Percentiles rank a stretch among this genome's conserved stretches.
Evolutionary conservation across 1,139 yeast species (phyloP).

Genomic region (Meyerozyma sp.): DNA sequence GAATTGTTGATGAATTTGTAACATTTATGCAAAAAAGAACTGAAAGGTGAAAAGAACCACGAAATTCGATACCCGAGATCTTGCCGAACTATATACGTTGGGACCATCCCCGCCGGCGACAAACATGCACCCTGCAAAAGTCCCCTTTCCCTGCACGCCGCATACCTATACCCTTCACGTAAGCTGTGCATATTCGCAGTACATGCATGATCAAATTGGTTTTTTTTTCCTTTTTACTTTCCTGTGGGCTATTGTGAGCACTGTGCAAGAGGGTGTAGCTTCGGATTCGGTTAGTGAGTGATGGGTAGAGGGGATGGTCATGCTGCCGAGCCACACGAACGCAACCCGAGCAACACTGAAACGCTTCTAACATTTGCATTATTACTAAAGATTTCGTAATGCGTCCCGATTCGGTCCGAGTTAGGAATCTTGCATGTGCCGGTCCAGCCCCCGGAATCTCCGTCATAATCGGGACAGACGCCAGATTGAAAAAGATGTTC

Average conservation of each 20-base stretch:
- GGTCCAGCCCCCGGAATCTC: neutral
- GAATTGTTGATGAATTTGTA: slow-evolving; percentile 1
- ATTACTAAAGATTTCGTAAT: no score
- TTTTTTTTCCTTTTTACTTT: no score
- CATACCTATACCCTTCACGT: neutral
- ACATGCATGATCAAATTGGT: no score
- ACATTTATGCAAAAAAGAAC: neutral
- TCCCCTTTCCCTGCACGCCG: neutral
- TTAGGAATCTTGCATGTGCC: neutral
- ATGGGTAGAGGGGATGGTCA: no score
- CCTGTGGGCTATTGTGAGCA: no score
- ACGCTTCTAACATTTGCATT: no score
- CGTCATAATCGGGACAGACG: neutral
- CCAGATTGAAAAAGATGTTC: neutral
- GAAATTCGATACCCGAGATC: neutral
- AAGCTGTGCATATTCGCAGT: neutral
- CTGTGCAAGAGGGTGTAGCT: no score
- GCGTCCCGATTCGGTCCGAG: no score
- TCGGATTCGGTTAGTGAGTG: no score
- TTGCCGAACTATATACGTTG: neutral
- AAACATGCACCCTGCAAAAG: neutral
- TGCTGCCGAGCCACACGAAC: no score
- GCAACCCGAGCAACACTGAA: no score
- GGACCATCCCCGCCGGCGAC: neutral
- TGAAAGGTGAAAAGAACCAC: neutral